These are phyloP conservation scores for Solanum sejunctum DNA, from an alignment of 257 asterid species.

Conservation along the genomic window DNA sequence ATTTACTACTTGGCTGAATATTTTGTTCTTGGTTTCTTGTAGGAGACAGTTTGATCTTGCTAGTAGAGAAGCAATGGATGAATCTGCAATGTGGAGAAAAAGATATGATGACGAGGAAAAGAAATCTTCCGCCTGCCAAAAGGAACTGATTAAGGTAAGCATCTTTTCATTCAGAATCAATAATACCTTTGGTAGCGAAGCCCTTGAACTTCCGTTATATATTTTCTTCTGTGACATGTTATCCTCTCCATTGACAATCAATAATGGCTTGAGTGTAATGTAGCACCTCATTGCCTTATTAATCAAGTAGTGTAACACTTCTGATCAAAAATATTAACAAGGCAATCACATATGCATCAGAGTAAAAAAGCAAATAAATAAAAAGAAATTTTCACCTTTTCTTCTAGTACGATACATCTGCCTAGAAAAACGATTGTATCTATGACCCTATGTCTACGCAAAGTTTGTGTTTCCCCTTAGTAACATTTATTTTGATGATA, in stretches of 20 bases:
- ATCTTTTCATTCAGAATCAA: background rate
- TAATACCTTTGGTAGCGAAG: background rate
- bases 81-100: slow-evolving; percentile 96
- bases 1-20: background rate
- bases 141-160: slow-evolving; percentile 50
- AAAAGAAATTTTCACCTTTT: background rate
- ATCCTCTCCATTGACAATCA: background rate
- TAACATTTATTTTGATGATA: background rate
- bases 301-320: background rate
- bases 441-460: background rate
- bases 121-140: slow-evolving; percentile 34
- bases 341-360: background rate
- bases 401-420: background rate
- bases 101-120: slow-evolving; percentile 64
- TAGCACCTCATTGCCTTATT: background rate
- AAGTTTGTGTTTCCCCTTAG: background rate
- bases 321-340: background rate
- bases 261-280: background rate
- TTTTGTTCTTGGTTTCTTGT: slow-evolving; percentile 15
- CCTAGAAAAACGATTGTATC: background rate
- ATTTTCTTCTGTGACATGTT: background rate
- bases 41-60: slow-evolving; percentile 96
- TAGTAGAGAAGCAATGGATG: slow-evolving; percentile 97
- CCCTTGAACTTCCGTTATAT: background rate
- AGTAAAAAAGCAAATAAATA: background rate